phyloP scores from a whole-genome alignment of 1,139 yeast species.

The Geotrichum cucujoidarum region DNA sequence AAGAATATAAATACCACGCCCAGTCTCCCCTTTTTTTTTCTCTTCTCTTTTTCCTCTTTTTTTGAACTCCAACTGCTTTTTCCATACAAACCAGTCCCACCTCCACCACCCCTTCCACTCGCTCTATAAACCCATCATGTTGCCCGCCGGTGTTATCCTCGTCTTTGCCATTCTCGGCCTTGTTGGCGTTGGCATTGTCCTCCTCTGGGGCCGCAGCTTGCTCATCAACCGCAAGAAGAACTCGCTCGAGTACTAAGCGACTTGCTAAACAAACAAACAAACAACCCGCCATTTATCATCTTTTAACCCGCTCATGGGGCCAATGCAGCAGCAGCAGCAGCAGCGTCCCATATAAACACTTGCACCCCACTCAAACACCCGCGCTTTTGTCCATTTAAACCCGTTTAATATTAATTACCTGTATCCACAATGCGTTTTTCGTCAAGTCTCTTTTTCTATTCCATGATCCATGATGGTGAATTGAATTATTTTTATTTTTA shows the following conservation, averaged over 20 bases:
- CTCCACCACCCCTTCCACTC: not conserved
- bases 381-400: too few relatives aligned
- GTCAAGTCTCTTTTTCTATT: too few relatives aligned
- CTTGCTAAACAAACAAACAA: not conserved
- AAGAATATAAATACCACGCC: not conserved
- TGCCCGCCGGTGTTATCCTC: slow-evolving; percentile 51
- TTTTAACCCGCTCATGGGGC: too few relatives aligned
- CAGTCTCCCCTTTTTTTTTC: not conserved
- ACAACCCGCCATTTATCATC: not conserved
- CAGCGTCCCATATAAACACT: too few relatives aligned
- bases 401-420: too few relatives aligned
- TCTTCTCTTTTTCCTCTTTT: not conserved
- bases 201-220: not conserved
- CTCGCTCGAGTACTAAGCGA: slow-evolving; percentile 3
- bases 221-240: slow-evolving; percentile 1
- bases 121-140: slow-evolving; percentile 32
- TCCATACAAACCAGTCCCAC: not conserved
- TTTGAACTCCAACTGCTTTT: not conserved
- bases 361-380: too few relatives aligned
- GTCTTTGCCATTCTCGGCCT: slow-evolving; percentile 46
- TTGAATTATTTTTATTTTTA: too few relatives aligned
- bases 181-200: slow-evolving; percentile 31
- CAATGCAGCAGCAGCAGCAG: too few relatives aligned
- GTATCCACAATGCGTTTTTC: too few relatives aligned
- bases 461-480: too few relatives aligned